These are phyloP conservation scores for Trichoderma breve DNA, from an alignment of 2,329 filamentous ascomycete species.

Conservation along the genomic window DNA sequence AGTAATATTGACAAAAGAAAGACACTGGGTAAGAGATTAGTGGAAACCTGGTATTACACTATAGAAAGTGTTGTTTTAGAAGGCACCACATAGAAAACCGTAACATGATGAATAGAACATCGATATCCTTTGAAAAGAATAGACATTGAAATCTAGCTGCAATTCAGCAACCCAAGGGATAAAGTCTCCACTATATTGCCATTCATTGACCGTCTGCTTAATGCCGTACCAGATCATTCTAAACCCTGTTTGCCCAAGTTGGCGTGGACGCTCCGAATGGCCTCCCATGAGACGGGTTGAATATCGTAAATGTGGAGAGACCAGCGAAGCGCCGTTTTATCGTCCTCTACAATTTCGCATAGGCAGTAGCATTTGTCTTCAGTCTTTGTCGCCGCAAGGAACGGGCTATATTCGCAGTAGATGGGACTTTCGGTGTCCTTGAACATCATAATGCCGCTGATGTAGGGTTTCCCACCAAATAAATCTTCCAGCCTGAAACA, in stretches of 20 bases:
- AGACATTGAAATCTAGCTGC: background rate
- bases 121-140: background rate
- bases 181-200: background rate
- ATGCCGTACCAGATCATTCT: background rate
- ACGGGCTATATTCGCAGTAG: slow-evolving; percentile 28
- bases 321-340: slow-evolving; percentile 27
- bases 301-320: slow-evolving; percentile 29
- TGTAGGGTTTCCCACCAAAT: slow-evolving; percentile 55
- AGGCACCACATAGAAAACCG: background rate
- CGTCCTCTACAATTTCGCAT: slow-evolving; percentile 29
- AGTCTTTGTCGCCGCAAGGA: slow-evolving; percentile 19
- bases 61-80: background rate
- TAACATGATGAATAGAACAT: background rate
- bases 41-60: background rate
- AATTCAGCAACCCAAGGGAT: background rate
- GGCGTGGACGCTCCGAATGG: slow-evolving; percentile 25
- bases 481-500: slow-evolving; percentile 64
- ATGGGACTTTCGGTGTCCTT: slow-evolving; percentile 24
- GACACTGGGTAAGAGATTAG: background rate
- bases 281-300: slow-evolving; percentile 31
- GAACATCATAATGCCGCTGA: slow-evolving; percentile 31
- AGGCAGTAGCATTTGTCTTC: slow-evolving; percentile 34
- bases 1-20: background rate
- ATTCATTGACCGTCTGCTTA: background rate
- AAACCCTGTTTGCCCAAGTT: background rate